Conservation (phyloP, 164 flowering plant genomes). For the Tetrastigma voinierianum region DNA sequence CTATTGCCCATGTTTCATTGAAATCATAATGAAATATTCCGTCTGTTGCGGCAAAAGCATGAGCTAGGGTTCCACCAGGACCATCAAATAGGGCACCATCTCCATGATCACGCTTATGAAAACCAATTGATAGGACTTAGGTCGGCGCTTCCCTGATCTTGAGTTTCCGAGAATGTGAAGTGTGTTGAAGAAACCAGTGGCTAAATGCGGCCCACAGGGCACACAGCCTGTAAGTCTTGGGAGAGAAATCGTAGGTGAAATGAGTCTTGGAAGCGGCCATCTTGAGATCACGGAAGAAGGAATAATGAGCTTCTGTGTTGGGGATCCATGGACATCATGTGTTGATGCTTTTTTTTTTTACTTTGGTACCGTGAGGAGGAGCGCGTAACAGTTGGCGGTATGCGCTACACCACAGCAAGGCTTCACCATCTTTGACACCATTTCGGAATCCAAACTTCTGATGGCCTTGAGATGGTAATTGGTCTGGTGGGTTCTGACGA, state of each 20-base stretch:
- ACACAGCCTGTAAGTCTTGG: not conserved
- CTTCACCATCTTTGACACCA: too few relatives aligned
- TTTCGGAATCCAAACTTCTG: too few relatives aligned
- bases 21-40: slow-evolving; percentile 20
- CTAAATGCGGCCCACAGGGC: slow-evolving; percentile 14
- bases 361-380: too few relatives aligned
- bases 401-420: too few relatives aligned
- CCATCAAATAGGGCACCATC: slow-evolving; percentile 27
- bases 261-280: slow-evolving; percentile 10
- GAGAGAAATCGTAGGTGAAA: slow-evolving; percentile 11
- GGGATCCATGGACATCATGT: not conserved
- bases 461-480: too few relatives aligned
- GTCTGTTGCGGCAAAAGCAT: slow-evolving; percentile 13
- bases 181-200: slow-evolving; percentile 24
- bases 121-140: slow-evolving; percentile 22
- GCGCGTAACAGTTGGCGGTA: too few relatives aligned
- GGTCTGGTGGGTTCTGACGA: too few relatives aligned
- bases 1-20: slow-evolving; percentile 14
- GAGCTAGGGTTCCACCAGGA: slow-evolving; percentile 13
- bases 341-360: not conserved
- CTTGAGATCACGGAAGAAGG: slow-evolving; percentile 7
- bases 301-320: slow-evolving; percentile 6
- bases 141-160: slow-evolving; percentile 4
- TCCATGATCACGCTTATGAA: slow-evolving; percentile 25
- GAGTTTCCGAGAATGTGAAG: slow-evolving; percentile 11